Evolutionary conservation across 768 basidiomycete genomes (phyloP).

Genomic region (Rhizopogon roseolus): DNA sequence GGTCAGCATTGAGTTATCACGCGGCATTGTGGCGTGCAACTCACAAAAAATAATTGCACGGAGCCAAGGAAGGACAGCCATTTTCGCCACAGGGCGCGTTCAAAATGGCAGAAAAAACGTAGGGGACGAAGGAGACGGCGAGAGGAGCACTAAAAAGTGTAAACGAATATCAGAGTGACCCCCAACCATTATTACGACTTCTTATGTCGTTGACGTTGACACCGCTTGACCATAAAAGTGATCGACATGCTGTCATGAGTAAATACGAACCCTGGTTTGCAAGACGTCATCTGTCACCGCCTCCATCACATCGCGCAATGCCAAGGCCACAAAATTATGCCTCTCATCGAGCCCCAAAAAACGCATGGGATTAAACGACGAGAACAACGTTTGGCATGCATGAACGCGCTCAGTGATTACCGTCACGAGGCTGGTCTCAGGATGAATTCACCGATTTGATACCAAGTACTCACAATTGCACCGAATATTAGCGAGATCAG

Average conservation of each 20-base stretch:
- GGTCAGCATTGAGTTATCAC: not conserved
- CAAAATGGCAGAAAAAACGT: conserved; percentile 1
- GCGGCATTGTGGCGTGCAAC: not conserved
- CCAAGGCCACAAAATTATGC: not conserved
- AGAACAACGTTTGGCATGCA: not conserved
- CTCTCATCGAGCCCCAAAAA: not conserved
- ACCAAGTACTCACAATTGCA: not conserved
- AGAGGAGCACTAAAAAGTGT: not conserved
- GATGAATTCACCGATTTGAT: not conserved
- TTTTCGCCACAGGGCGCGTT: conserved; percentile 2
- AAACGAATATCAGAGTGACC: not conserved
- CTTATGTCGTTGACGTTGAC: not conserved
- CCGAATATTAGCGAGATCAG: not conserved
- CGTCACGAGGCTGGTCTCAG: not conserved
- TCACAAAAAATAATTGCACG: conserved; percentile 18
- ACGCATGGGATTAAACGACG: not conserved
- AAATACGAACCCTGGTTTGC: not conserved
- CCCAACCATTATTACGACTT: not conserved
- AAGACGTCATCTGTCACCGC: not conserved
- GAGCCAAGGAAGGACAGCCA: conserved; percentile 21
- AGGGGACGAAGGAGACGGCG: not conserved
- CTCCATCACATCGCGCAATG: not conserved
- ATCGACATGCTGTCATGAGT: not conserved
- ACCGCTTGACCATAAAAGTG: conserved; percentile 1
- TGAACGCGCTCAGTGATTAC: too few species aligned